Evolutionary conservation across 2,329 filamentous ascomycete genomes (phyloP).

Genomic region (Incumbomyces lentus): DNA sequence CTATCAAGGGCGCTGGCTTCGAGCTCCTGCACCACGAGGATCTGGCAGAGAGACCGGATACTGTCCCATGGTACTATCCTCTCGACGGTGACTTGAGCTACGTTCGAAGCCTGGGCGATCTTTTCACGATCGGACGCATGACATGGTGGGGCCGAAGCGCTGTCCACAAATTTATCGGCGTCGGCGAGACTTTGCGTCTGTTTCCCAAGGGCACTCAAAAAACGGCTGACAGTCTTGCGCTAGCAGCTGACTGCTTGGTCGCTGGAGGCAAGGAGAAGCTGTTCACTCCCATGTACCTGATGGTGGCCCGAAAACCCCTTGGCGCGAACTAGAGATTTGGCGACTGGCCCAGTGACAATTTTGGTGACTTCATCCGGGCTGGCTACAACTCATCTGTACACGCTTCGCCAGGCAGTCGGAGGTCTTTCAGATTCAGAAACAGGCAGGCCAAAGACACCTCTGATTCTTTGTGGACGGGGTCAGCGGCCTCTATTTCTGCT

Average conservation of each 20-base stretch:
- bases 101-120: conserved; percentile 65
- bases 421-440: conserved; percentile 6
- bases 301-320: conserved; percentile 77
- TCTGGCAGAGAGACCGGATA: conserved; percentile 64
- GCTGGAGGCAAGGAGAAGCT: conserved; percentile 78
- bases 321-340: conserved; percentile 4
- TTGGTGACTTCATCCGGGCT: conserved; percentile 3
- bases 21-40: conserved; percentile 76
- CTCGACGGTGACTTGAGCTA: conserved; percentile 76
- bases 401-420: background rate
- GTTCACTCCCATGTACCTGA: conserved; percentile 98
- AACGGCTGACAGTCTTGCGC: conserved; percentile 80
- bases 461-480: no score
- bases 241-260: conserved; percentile 74
- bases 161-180: conserved; percentile 66
- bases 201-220: conserved; percentile 80
- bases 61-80: conserved; percentile 88
- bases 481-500: no score
- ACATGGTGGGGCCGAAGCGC: conserved; percentile 68
- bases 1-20: conserved; percentile 82
- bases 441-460: background rate
- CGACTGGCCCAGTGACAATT: background rate
- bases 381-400: background rate
- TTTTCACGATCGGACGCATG: conserved; percentile 71
- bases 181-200: conserved; percentile 62